Base-by-base conservation (phyloP, 148 eudicot genomes). In the Spergularia marina region DNA sequence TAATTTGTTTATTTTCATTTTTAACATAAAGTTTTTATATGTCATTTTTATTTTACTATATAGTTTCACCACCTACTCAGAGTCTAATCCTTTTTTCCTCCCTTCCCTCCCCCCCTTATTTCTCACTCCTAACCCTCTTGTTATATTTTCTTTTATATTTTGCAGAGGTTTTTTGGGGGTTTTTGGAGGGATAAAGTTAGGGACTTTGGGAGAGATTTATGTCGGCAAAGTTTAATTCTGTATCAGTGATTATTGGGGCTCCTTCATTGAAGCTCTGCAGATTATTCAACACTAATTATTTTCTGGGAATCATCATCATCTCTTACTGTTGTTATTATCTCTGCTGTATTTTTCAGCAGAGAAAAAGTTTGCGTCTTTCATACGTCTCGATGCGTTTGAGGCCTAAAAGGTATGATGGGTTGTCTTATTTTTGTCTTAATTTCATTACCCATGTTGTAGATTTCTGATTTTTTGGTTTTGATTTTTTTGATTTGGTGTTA, bases 351-450 rank as follows among this genome's bases (percentile, higher is more conserved):
- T 72, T 12, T 40, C 87, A 86, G 88, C 90, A 85, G 91, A 83
- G 83, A 51, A 17, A 12, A 54, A 55, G n/a, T 58, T 76, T 75
- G 56, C 70, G 75, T 73, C 79, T 65, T 75, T 79, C 87, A 60
- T 54, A 90, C 16, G 85, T 76, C 86, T 91, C 96, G 93, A 94
- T 94, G 98, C 96, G 90, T 89, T 90, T 91, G 97, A 91, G 96
- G 89, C 90, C 98, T 8, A 88, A 87, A 60, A 87, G 94, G 97
- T 92, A 80, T 36, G 30, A 57, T 25, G 75, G 64, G 70, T 61
- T 76, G 21, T 18, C 21, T 66, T 72, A 6, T 68, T 69, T 41
- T 23, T 47, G 5, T 17, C 59, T 76, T 17, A 66, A 74, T 82
- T 78, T 79, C 71, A 69, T 39, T 79, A 21, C 76, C 64, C 56